Base-by-base conservation (phyloP, 352 stramenopile species). In the Chrysophaeum taylorii region DNA sequence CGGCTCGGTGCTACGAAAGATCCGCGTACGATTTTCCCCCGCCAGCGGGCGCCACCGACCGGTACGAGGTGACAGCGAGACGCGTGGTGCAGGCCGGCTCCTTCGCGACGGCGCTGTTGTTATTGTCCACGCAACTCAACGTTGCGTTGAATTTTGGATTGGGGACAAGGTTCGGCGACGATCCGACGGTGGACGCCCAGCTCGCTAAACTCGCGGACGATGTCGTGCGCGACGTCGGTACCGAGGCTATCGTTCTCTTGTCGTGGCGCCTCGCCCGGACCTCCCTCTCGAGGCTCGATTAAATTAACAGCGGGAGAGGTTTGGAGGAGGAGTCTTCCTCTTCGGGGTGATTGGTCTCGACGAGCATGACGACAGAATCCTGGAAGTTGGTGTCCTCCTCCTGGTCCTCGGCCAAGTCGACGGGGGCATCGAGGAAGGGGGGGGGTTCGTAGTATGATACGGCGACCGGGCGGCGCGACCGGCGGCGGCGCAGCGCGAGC, bases 41-140 rank as follows among this genome's bases (percentile, higher is more conserved):
- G 27, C 52, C 52, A 4, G 9, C 4, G 25, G 52, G 52, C 52
- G 52, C 52, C 27, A 31, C 36, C 5, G 52, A 63, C 52, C 52
- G 52, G 9, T 63, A 41, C 52, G 52, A 25, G 5, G n/a, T 33
- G 27, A 63, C 52, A 33, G 4, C 39, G 4, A 63, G 39, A 9
- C 52, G 52, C 27, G 27, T 25, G 25, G 5, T 63, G 25, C 52
- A 63, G 52, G 52, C 52, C 5, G 52, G 52, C 52, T 16, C 9
- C n/a, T 63, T 63, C 52, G 52, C 52, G 52, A 63, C 52, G 52
- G 52, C 52, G 5, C 52, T 63, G 9, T 31, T 63, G 15, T n/a
- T 63, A 15, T 7, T 2, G 27, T 7, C 27, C 9, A 63, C 52
- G 25, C 52, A 63, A 31, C 29, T 63, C 27, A 25, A 39, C 15